A percentile compares a stretch with the other conserved stretches of the same genome.
These are phyloP conservation scores for Arthrobotrys sphaeroides DNA, from an alignment of 2,329 filamentous ascomycete genomes.

Conservation along the genomic window DNA sequence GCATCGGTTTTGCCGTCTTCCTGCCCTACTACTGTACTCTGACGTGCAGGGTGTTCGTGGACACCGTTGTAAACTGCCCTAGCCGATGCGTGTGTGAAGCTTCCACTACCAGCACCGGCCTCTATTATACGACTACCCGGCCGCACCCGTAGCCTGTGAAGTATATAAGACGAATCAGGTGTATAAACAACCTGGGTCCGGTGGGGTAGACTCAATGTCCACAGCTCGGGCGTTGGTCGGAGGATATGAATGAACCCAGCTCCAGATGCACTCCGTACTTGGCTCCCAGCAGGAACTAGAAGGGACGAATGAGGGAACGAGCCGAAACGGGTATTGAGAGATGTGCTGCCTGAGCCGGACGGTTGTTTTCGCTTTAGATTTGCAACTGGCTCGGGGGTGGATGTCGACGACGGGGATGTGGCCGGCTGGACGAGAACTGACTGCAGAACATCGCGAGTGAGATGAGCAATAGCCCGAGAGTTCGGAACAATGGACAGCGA, in stretches of 20 bases:
- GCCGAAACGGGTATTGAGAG: conserved; percentile 91
- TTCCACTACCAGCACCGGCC: conserved; percentile 82
- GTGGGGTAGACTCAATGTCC: conserved; percentile 82
- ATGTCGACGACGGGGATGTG: not conserved
- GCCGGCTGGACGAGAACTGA: conserved; percentile 36
- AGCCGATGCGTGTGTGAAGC: conserved; percentile 81
- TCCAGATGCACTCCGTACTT: conserved; percentile 40
- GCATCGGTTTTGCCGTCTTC: not conserved
- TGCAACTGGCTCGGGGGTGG: conserved; percentile 35
- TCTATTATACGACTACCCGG: conserved; percentile 80
- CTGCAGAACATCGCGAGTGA: conserved; percentile 48
- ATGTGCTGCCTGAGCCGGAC: conserved; percentile 21
- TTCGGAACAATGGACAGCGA: conserved; percentile 26
- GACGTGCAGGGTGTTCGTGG: not conserved
- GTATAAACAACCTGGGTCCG: conserved; percentile 88
- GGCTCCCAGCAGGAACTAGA: conserved; percentile 70
- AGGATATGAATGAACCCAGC: conserved; percentile 81
- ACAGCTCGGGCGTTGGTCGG: conserved; percentile 81
- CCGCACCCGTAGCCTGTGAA: conserved; percentile 77
- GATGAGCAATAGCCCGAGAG: conserved; percentile 46
- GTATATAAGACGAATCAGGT: conserved; percentile 84
- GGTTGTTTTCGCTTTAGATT: conserved; percentile 50
- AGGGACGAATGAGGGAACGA: conserved; percentile 85
- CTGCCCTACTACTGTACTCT: not conserved
- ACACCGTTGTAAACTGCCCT: conserved; percentile 78